Percentiles rank a stretch among this genome's conserved stretches.
These are phyloP conservation scores for Cladophialophora immunda DNA, from an alignment of 2,329 filamentous ascomycete genomes.

Conservation along the genomic window DNA sequence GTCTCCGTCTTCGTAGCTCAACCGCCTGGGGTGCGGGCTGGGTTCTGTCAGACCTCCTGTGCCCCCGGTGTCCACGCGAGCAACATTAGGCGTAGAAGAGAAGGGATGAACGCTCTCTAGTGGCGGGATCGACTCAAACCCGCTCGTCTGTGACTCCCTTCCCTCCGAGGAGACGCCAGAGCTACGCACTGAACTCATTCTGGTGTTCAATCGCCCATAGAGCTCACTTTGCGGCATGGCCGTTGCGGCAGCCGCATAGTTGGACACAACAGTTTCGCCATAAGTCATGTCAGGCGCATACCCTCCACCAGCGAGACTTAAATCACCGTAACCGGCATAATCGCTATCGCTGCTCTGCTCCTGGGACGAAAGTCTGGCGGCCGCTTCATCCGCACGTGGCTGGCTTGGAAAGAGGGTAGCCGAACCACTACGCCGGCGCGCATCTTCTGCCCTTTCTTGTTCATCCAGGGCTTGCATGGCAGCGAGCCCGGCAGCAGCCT, in stretches of 20 bases:
- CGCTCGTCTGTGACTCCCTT: conserved; percentile 39
- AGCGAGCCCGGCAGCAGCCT: conserved; percentile 82
- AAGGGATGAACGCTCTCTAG: conserved; percentile 67
- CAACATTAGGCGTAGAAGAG: conserved; percentile 61
- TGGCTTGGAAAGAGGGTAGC: conserved; percentile 43
- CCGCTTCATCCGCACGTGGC: conserved; percentile 47
- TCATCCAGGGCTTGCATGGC: conserved; percentile 86
- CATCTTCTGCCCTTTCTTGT: conserved; percentile 68
- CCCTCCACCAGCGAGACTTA: conserved; percentile 77
- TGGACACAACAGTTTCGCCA: conserved; percentile 57
- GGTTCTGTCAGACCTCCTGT: conserved; percentile 90
- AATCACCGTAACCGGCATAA: conserved; percentile 71
- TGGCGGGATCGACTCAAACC: conserved; percentile 52
- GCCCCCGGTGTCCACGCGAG: conserved; percentile 83
- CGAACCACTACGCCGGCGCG: conserved; percentile 64
- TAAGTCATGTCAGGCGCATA: conserved; percentile 70
- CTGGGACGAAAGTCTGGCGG: conserved; percentile 41
- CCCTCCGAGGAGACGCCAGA: conserved; percentile 42
- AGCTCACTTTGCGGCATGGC: conserved; percentile 35
- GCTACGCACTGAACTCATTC: conserved; percentile 41
- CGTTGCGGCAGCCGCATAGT: conserved; percentile 36
- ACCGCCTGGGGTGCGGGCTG: conserved; percentile 67
- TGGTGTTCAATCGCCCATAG: conserved; percentile 36
- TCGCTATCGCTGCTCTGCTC: conserved; percentile 74
- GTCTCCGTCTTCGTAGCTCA: conserved; percentile 94